Conservation (phyloP, 169 alveolate genomes). For the Plasmodium vinckei region DNA sequence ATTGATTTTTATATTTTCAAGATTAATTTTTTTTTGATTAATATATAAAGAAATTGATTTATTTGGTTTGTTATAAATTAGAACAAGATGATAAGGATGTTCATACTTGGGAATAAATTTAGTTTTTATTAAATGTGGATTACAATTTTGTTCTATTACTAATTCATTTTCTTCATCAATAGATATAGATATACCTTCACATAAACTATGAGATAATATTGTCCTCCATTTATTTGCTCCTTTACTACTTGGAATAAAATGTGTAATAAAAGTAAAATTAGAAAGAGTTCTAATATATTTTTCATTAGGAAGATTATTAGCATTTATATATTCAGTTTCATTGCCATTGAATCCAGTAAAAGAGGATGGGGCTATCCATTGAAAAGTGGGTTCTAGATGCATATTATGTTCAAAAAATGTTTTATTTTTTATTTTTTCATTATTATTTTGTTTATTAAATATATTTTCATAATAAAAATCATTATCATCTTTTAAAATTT, state of each 20-base stretch:
- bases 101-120: constrained; percentile 82
- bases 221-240: constrained; percentile 76
- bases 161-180: constrained; percentile 86
- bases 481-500: constrained; percentile 10
- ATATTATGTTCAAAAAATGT: background rate
- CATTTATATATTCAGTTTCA: constrained; percentile 78
- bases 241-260: constrained; percentile 78
- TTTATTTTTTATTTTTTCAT: background rate
- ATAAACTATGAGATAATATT: constrained; percentile 79
- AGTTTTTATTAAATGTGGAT: constrained; percentile 83
- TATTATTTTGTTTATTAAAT: background rate
- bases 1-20: constrained; percentile 23
- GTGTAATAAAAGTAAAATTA: constrained; percentile 80
- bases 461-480: constrained; percentile 7
- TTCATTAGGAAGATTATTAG: constrained; percentile 81
- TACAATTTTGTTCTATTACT: constrained; percentile 87
- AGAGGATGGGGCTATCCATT: constrained; percentile 60
- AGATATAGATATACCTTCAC: constrained; percentile 87
- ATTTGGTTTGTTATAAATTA: constrained; percentile 36
- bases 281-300: constrained; percentile 80
- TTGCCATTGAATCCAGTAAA: constrained; percentile 82
- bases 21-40: constrained; percentile 32
- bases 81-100: constrained; percentile 74
- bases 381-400: constrained; percentile 53
- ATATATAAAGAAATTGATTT: constrained; percentile 74